Conservation (phyloP, 2,329 filamentous ascomycete species). For the Ceratocystis papillata region DNA sequence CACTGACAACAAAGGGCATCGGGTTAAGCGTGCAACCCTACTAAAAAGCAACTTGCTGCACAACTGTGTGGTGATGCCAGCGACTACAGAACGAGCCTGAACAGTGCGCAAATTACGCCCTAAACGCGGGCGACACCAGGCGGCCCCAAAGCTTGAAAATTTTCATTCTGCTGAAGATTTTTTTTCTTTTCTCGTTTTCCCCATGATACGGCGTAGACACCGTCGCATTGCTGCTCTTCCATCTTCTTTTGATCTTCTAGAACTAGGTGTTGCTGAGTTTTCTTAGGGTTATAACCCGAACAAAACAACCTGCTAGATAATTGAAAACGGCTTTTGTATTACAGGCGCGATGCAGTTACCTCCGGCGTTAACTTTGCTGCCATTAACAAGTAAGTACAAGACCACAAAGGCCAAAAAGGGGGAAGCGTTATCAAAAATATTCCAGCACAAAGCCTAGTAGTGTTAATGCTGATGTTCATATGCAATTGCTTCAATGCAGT, state of each 20-base stretch:
- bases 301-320: neutral
- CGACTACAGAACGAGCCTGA: neutral
- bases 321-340: neutral
- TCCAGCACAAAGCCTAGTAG: neutral
- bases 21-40: neutral
- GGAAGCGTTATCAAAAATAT: neutral
- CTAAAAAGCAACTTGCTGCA: too few species aligned
- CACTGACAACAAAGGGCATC: too few species aligned
- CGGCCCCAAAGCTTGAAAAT: conserved; percentile 7
- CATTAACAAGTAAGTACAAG: neutral
- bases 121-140: neutral
- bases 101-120: conserved; percentile 2
- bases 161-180: neutral
- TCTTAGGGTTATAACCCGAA: neutral
- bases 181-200: neutral
- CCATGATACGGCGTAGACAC: too few species aligned
- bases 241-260: neutral
- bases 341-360: neutral
- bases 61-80: too few species aligned
- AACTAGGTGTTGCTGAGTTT: neutral
- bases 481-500: neutral
- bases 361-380: neutral
- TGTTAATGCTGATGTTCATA: neutral
- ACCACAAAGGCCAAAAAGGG: neutral
- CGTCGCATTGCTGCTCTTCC: neutral